Base-by-base conservation (phyloP, 2,329 filamentous ascomycete species). In the Trichoderma guizhouense region DNA sequence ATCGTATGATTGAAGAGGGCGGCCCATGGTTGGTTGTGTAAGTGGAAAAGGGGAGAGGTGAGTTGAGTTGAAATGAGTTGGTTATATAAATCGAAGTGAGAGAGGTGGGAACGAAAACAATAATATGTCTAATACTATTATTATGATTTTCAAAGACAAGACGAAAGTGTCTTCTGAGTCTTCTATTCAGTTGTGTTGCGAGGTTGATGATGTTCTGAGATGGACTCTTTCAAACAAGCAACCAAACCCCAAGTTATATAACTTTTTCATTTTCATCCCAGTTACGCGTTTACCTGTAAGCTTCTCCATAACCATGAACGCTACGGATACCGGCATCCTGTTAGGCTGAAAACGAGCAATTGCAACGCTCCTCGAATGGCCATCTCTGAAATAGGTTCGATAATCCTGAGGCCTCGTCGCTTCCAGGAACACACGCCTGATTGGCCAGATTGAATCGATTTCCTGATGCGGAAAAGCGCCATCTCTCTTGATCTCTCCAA, bases 1-100 rank as follows among this genome's bases (percentile, higher is more conserved):
- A 62, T 81, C 79, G 69, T 80, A 79, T 21, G 73, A 69, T 39
- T 77, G 72, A 9, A 81, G 73, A 39, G 77, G 69, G 9, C 76
- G 62, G 18, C 62, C 30, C 75, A 76, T 76, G 34, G 39, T 66
- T 51, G 43, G 21, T 71, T 15, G 65, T 72, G 26, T 55, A 72
- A 62, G 36, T 51, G 32, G 39, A 11, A 21, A 24, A 11, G 43
- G n/a, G n/a, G 1, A n/a, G n/a, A n/a, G n/a, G n/a, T n/a, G 47
- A 21, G 43, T 51, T 6, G 43, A 51, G 43, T 47, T 51, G 43
- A 43, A 2, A 8, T 43, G 47, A 53, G 5, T 51, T 51, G 43
- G n/a, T 12, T 21, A 14, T 53, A 11, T 53, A 24, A 55, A 26
- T 34, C 39, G 57, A 21, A 28, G 36, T 18, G 18, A 34, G 5